phyloP scores from a whole-genome alignment of 1,139 yeast genomes.

The Candida anutae region DNA sequence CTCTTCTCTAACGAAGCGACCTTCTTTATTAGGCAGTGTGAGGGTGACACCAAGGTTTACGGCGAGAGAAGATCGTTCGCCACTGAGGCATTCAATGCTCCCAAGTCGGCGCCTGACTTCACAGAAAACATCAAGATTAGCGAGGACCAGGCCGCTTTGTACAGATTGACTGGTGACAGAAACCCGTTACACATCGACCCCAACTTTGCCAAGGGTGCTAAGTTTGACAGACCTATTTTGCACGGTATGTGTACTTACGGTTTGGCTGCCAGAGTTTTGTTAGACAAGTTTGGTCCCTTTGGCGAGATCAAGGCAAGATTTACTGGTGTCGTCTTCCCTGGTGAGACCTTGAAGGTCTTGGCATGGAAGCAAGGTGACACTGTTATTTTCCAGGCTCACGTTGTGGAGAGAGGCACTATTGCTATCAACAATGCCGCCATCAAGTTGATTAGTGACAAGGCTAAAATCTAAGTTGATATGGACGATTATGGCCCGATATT shows the following conservation, averaged over 20 bases:
- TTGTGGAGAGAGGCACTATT: slow-evolving; percentile 67
- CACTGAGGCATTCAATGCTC: slow-evolving; percentile 57
- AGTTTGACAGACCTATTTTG: slow-evolving; percentile 78
- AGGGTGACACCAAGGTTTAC: slow-evolving; percentile 50
- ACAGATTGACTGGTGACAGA: slow-evolving; percentile 88
- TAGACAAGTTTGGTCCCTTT: slow-evolving; percentile 75
- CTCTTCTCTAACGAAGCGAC: slow-evolving; percentile 81
- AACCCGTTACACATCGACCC: slow-evolving; percentile 97
- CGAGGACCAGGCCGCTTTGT: slow-evolving; percentile 77
- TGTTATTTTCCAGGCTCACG: slow-evolving; percentile 77
- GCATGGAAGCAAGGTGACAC: slow-evolving; percentile 77
- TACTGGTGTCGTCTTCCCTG: slow-evolving; percentile 93
- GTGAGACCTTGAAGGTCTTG: slow-evolving; percentile 72
- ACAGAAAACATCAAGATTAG: slow-evolving; percentile 52
- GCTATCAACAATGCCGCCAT: slow-evolving; percentile 89
- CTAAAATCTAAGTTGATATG: slow-evolving; percentile 28
- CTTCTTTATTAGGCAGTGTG: slow-evolving; percentile 78
- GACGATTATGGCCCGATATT: slow-evolving; percentile 1
- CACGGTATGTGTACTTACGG: slow-evolving; percentile 93
- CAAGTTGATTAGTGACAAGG: slow-evolving; percentile 44
- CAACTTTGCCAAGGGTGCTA: slow-evolving; percentile 79
- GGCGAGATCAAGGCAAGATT: slow-evolving; percentile 87
- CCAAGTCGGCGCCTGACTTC: slow-evolving; percentile 62
- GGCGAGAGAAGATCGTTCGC: slow-evolving; percentile 51
- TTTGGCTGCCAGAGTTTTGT: slow-evolving; percentile 65